Conservation (phyloP, 257 asterid genomes). For the Ophiorrhiza pumila region DNA sequence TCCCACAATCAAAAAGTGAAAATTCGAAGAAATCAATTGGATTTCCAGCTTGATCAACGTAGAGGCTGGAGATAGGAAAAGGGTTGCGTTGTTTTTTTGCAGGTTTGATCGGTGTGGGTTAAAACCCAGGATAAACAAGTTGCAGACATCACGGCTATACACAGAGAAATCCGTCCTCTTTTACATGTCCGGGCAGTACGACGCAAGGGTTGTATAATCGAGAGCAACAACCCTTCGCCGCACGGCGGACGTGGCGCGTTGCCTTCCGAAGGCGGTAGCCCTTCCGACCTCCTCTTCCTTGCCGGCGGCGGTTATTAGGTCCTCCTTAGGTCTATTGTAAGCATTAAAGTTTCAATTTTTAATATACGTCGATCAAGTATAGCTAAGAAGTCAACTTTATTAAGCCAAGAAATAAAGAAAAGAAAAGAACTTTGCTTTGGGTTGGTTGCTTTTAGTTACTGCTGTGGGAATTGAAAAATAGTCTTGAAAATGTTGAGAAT, state of each 20-base stretch:
- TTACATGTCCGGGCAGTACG: constrained; percentile 66
- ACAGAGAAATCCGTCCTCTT: constrained; percentile 42
- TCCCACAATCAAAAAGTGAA: neutral
- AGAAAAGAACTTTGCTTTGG: neutral
- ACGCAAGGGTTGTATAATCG: constrained; percentile 69
- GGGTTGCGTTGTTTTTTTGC: neutral
- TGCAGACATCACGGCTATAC: constrained; percentile 89
- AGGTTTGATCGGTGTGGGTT: constrained; percentile 30
- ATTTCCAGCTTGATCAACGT: neutral
- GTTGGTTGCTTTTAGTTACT: neutral
- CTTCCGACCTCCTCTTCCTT: constrained; percentile 97
- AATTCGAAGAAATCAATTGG: neutral
- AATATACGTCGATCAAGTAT: neutral
- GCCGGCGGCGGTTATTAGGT: constrained; percentile 80
- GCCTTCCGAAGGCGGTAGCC: constrained; percentile 97
- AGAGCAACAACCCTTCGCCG: constrained; percentile 78
- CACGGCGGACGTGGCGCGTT: constrained; percentile 99
- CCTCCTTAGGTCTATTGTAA: neutral
- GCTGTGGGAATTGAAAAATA: neutral
- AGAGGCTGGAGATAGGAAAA: neutral
- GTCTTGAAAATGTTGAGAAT: constrained; percentile 53
- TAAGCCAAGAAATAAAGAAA: too few relatives aligned
- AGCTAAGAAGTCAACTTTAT: neutral
- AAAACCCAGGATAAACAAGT: constrained; percentile 39
- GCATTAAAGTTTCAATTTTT: neutral